Conservation (phyloP, 441 rosid genomes). For the Bocquillonia castaneifolia region DNA sequence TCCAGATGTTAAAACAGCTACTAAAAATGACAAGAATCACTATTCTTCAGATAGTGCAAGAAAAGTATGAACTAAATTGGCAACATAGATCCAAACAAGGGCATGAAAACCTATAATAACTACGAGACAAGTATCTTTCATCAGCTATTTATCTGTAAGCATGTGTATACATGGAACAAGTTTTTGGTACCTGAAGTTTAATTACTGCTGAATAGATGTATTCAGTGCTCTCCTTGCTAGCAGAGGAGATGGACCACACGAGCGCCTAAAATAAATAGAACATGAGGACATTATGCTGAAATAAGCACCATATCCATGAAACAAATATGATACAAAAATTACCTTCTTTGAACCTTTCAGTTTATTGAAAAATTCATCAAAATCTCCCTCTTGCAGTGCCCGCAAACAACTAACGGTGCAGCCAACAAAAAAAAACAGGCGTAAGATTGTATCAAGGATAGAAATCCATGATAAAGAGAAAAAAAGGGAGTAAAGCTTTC, state of each 20-base stretch:
- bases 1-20: constrained; percentile 2
- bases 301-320: constrained; percentile 16
- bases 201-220: constrained; percentile 71
- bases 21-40: background rate
- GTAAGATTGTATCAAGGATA: constrained; percentile 6
- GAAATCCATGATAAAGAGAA: background rate
- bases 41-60: background rate
- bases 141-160: background rate
- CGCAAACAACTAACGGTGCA: constrained; percentile 66
- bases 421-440: constrained; percentile 21
- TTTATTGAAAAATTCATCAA: constrained; percentile 56
- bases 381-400: constrained; percentile 85
- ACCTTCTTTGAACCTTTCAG: constrained; percentile 77
- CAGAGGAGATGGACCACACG: constrained; percentile 62
- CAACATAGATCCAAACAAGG: constrained; percentile 2
- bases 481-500: background rate
- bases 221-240: constrained; percentile 92
- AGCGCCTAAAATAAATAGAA: constrained; percentile 55
- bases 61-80: background rate
- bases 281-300: constrained; percentile 17
- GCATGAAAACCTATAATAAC: no score
- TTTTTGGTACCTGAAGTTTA: constrained; percentile 72
- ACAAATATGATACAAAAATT: constrained; percentile 20
- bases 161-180: background rate
- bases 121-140: background rate